These are phyloP conservation scores for Afroboletus lepidellus DNA, from an alignment of 1,284 basidiomycete genomes.

Conservation along the genomic window DNA sequence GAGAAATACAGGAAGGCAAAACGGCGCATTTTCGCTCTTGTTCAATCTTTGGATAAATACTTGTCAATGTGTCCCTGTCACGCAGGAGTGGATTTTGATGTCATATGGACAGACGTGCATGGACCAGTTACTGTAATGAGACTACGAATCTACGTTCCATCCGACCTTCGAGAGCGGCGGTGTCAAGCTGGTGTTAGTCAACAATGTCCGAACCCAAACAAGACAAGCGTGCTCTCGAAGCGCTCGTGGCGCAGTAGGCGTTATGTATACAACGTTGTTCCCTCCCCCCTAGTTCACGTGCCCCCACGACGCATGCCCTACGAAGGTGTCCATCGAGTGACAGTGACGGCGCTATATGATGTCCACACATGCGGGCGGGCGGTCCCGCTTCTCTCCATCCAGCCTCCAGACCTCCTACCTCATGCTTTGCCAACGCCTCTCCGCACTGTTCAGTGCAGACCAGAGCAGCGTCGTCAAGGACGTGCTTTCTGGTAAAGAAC, in stretches of 20 bases:
- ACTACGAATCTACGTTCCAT: not conserved
- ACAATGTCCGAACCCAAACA: not conserved
- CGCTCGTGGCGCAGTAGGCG: slow-evolving; percentile 5
- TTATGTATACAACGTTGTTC: slow-evolving; percentile 21
- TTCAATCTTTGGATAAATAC: slow-evolving; percentile 26
- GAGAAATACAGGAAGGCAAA: slow-evolving; percentile 44
- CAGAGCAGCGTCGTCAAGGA: slow-evolving; percentile 14
- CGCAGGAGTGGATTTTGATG: not conserved
- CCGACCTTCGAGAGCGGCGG: not conserved
- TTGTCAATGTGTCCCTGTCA: not conserved
- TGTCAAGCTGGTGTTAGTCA: not conserved
- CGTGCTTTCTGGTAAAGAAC: slow-evolving; percentile 28
- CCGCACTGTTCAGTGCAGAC: slow-evolving; percentile 11
- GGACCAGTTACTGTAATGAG: not conserved
- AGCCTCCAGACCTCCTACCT: not conserved
- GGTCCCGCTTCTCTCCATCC: not conserved
- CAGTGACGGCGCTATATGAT: slow-evolving; percentile 18
- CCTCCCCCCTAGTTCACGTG: slow-evolving; percentile 6
- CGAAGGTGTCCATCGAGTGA: not conserved
- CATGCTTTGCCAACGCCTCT: slow-evolving; percentile 17
- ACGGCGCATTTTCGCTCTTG: slow-evolving; percentile 47
- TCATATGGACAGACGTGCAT: not conserved
- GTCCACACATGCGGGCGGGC: not conserved
- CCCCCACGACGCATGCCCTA: slow-evolving; percentile 1
- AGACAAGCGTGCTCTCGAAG: not conserved